phyloP scores from a whole-genome alignment of 306 rosid genomes.

The Ochetophila trinervis region DNA sequence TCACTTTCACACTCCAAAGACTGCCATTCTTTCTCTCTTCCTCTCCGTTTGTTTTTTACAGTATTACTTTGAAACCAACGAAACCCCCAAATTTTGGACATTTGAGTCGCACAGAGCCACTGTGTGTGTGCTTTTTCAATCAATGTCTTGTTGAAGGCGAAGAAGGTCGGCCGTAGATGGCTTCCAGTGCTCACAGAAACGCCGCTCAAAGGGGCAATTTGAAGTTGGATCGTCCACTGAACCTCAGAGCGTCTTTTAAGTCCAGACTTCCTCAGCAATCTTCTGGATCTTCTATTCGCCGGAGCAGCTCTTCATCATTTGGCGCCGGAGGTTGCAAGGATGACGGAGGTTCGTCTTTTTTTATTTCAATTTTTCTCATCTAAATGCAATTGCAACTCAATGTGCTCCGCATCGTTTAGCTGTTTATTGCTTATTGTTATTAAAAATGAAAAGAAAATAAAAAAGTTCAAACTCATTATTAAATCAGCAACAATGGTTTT shows the following conservation, averaged over 20 bases:
- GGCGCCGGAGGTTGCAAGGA: slow-evolving; percentile 23
- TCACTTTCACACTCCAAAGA: background rate
- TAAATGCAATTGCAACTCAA: background rate
- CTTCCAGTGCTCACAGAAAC: slow-evolving; percentile 29
- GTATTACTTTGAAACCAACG: slow-evolving; percentile 17
- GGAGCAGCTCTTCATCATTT: slow-evolving; percentile 35
- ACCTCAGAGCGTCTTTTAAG: slow-evolving; percentile 41
- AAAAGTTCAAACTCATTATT: too few species aligned
- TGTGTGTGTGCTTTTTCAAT: background rate
- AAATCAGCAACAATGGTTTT: too few species aligned
- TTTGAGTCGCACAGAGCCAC: background rate
- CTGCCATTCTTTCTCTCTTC: too few species aligned
- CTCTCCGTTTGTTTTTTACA: background rate
- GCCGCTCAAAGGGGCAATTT: slow-evolving; percentile 23
- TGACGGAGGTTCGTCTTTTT: slow-evolving; percentile 37
- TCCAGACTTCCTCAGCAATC: slow-evolving; percentile 29
- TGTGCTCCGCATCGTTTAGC: background rate
- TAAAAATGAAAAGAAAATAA: too few species aligned
- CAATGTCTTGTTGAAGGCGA: slow-evolving; percentile 2
- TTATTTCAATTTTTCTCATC: background rate
- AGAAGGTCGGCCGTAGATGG: slow-evolving; percentile 4
- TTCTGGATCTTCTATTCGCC: slow-evolving; percentile 44
- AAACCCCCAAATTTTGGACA: background rate
- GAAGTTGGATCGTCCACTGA: slow-evolving; percentile 44
- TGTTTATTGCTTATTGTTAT: background rate